Conservation (phyloP, 148 eudicot species). For the Camellia japonica region DNA sequence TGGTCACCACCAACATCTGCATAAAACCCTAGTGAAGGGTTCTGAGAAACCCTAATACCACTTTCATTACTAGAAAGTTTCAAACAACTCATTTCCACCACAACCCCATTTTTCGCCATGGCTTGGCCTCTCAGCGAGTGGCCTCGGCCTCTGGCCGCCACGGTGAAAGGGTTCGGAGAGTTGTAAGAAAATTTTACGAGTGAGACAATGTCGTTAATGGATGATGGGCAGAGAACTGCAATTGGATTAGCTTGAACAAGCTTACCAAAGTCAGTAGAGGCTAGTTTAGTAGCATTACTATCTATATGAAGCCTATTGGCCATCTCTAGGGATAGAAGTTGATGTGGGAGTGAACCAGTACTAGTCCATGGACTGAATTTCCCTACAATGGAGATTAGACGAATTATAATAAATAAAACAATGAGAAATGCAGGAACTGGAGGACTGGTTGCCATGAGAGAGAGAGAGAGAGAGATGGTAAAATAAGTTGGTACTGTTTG, state of each 20-base stretch:
- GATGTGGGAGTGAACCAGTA: constrained; percentile 23
- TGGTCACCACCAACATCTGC: constrained; percentile 78
- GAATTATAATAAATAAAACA: constrained; percentile 27
- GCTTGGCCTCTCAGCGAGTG: constrained; percentile 88
- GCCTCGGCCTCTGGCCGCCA: constrained; percentile 72
- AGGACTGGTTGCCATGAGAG: constrained; percentile 30
- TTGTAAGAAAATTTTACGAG: constrained; percentile 47
- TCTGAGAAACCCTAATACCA: constrained; percentile 47
- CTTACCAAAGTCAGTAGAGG: constrained; percentile 66
- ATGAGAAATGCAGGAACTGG: constrained; percentile 26
- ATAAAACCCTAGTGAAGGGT: constrained; percentile 37
- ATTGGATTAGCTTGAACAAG: constrained; percentile 37
- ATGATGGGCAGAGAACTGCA: constrained; percentile 58
- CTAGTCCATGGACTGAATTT: constrained; percentile 32
- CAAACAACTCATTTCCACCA: constrained; percentile 61
- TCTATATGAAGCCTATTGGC: constrained; percentile 30
- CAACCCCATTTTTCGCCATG: constrained; percentile 66
- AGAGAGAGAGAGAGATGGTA: background rate
- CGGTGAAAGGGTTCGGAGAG: constrained; percentile 30
- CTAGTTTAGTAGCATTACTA: constrained; percentile 28
- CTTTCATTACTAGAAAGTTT: background rate
- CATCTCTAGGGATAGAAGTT: constrained; percentile 33
- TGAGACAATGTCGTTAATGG: constrained; percentile 43
- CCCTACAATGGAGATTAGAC: constrained; percentile 27
- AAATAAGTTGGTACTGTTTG: too few relatives aligned